Evolutionary conservation across 352 stramenopile genomes (phyloP), one percentile per base, ranked within the genome.

Genomic region (Pythium periplocum): DNA sequence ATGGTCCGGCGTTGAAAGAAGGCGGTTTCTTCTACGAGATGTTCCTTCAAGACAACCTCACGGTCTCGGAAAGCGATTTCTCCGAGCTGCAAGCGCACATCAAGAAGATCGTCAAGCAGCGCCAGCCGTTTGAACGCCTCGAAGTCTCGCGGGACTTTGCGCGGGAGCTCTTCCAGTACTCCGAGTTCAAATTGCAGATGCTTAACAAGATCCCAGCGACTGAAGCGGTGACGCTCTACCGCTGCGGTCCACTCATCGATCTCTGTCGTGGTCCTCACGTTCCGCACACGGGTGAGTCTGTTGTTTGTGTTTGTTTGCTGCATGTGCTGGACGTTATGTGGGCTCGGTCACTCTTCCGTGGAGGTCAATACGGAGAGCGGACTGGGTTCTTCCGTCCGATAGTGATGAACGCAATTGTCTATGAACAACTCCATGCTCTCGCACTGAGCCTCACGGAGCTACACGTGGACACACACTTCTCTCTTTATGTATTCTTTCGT

Each of bases 11-110:
- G 33, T 65, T 99, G n/a, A 69, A 55, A 31, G 90, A 98, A 45
- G 93, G 95, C 57, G 98, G 98, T 31, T 99, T 99, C 68, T 99
- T 99, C 71, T 99, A 99, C 75, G 98, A 94, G 48, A 91, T 90
- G 82, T 91, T 84, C 42, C 55, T 94, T 5, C 52, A 77, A 35
- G 69, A 89, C 53, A 65, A 65, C 34, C 57, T 68, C 32, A 94
- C 84, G 17, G 69, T 93, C 11, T 90, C 78, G 1, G 81, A 93
- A 52, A 61, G 51, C 36, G 81, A 94, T 53, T 91, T 93, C 61
- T 58, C 59, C 17, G 80, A 83, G 40, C 71, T 99, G 5, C 73
- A 88, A 47, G 68, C 93, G 51, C 68, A 74, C 40, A 98, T 98
- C 75, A 96, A 98, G 68, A 90, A 90, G 54, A 98, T 98, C 58